Conservation (phyloP, 2,329 filamentous ascomycete genomes). For the Colletotrichum chlorophyti region DNA sequence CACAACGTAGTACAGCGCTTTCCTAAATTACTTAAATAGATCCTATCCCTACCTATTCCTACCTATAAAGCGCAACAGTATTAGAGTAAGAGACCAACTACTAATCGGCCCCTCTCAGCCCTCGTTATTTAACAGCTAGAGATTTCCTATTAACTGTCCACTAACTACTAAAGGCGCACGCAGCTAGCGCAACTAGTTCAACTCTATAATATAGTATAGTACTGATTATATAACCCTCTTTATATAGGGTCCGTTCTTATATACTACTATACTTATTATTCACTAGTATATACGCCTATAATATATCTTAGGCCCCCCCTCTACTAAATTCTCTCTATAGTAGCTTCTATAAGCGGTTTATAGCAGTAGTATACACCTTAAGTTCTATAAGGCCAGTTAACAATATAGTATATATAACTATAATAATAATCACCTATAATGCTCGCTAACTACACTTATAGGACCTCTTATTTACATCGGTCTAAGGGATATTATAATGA, state of each 20-base stretch:
- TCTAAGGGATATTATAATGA: constrained; percentile 46
- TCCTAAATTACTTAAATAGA: too few species aligned
- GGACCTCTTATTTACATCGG: constrained; percentile 47
- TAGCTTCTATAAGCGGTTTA: constrained; percentile 43
- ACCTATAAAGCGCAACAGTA: too few species aligned
- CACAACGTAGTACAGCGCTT: too few species aligned
- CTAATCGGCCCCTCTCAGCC: too few species aligned
- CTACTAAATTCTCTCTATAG: constrained; percentile 44
- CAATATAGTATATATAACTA: constrained; percentile 38
- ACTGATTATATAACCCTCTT: background rate
- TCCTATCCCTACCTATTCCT: too few species aligned
- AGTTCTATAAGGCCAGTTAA: constrained; percentile 41
- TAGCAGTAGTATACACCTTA: constrained; percentile 40
- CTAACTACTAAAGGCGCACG: too few species aligned
- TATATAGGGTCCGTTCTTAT: background rate
- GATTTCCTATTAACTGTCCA: too few species aligned
- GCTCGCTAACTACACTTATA: constrained; percentile 36
- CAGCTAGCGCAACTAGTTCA: background rate
- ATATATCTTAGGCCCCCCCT: constrained; percentile 46
- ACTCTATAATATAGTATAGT: background rate
- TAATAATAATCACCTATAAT: too few species aligned
- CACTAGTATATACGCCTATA: constrained; percentile 43
- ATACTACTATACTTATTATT: constrained; percentile 26
- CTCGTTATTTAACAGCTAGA: too few species aligned
- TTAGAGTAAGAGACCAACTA: too few species aligned